Evolutionary conservation across 768 basidiomycete genomes (phyloP), one percentile per base, ranked within the genome.

Genomic region (Phlegmacium glaucopus): DNA sequence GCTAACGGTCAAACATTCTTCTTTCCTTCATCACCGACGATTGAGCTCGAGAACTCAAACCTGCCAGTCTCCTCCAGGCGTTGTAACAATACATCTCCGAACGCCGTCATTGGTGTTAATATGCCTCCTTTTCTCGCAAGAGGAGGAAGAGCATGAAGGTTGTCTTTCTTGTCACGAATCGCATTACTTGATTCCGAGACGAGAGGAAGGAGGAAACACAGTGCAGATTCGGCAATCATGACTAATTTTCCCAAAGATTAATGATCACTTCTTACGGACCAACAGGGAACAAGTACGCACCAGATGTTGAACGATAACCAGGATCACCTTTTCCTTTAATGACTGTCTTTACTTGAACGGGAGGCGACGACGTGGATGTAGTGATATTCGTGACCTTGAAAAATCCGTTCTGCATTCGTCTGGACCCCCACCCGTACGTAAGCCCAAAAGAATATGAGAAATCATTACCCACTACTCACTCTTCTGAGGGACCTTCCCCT

Each of bases 71-170:
- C 70, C 49, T 78, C 74, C 51, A 96, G 62, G 15, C 94, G 74
- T 53, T 79, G 75, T 29, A 93, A 69, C 30, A 94, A 64, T 6
- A 81, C 78, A 50, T 88, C 81, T 12, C 93, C 94, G 47, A 95
- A 76, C 1, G 89, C 94, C 4, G 80, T 82, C 65, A 85, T 79
- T 0, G 94, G 85, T 2, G 94, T 97, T 41, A 96, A 70, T 2
- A 94, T 66, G 1, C 94, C 94, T 10, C 93, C 94, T 39, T 72
- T 64, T 41, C 69, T 71, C 4, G 78, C 83, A 6, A 84, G 61
- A 1, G 71, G 53, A 0, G 90, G 79, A 2, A 93, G 76, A 4
- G 69, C 61, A 12, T 68, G 72, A 13, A 77, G 69, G 25, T 72
- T 58, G 10, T 52, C 51, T 18, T 62, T 60, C 10, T 47, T 50